Evolutionary conservation across 495 filamentous ascomycete species (phyloP), one percentile per base, ranked within the genome.

Genomic region (Aspergillus ellipticus): DNA sequence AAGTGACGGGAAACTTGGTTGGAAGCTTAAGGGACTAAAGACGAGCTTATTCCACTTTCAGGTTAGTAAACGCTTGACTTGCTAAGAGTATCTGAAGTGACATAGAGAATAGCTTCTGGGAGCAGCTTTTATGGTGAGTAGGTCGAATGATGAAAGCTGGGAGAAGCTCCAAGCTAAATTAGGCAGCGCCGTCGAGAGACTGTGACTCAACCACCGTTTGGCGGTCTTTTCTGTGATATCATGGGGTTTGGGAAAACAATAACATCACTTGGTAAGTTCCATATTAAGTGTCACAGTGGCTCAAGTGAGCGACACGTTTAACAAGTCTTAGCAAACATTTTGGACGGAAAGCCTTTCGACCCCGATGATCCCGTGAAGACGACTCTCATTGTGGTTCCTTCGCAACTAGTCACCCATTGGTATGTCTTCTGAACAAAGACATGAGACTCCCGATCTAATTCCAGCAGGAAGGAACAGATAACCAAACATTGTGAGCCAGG

Each of bases 201-300:
- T 4, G 72, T 64, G 0, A 22, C 47, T 0, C 24, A 57, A 0
- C 50, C 60, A 11, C 81, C 82, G 0, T 64, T 63, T 20, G 84
- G 84, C 0, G 84, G 85, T 0, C 66, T 88, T 7, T 59, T 82
- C 1, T 79, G 78, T 0, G 85, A 89, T 60, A 65, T 71, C 16
- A 88, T 88, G 85, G 85, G 86, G 0, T 65, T 88, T 1, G 87
- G 87, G 0, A 90, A 85, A 55, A 85, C 82, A 0, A 50, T 85
- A 0, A 63, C 76, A 60, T 66, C 71, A 0, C 59, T 85, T 10
- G 62, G 69, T 72, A 50, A 45, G 49, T 45, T n/a, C 7, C 4
- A 4, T 28, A 3, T 7, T 28, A 10, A 16, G 19, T 24, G 2
- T 4, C n/a, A 41, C 21, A 3, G 20, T 31, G 15, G 13, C 2